Evolutionary conservation across 805 yeast genomes (phyloP), one percentile per base, ranked within the genome.

Genomic region (Candida silvatica): DNA sequence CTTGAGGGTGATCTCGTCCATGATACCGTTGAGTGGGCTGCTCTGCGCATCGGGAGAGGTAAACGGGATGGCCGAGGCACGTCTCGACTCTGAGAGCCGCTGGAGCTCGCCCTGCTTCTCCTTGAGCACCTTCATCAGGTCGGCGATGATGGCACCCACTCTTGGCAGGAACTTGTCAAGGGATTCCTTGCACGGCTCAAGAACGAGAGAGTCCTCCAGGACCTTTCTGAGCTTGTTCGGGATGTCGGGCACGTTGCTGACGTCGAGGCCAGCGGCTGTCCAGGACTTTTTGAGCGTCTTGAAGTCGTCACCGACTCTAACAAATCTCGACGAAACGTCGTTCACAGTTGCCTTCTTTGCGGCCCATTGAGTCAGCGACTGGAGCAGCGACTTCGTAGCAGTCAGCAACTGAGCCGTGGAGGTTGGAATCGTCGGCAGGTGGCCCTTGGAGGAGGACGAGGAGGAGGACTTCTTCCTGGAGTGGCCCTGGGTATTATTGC

Each of bases 221-320:
- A 92, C 84, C 5, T 69, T 67, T 35, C 98, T 66, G 24, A 92
- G 62, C 11, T 80, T 74, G 39, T 72, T 78, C 0, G 98, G 97
- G 2, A 92, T 95, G 50, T 90, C 95, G 1, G 95, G 92, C 19
- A 92, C 62, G 52, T 86, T 95, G 9, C 78, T 64, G 6, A 81
- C 80, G 44, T 82, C 88, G 4, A 92, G 76, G 1, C 94, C 94
- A 3, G 85, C 80, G 37, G 68, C 69, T 4, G 77, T 62, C 54
- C 90, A 88, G 3, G 94, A 83, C 40, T 85, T 70, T 17, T 88
- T 77, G 1, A 94, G 84, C 3, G 83, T 74, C 46, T 90, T 78
- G 65, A 87, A 92, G 56, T 90, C 97, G 51, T 88, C 92, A 1
- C 98, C 98, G 20, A 92, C 69, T 44, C 76, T 80, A 12, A 92